phyloP scores from a whole-genome alignment of 805 yeast species.

The Huiozyma naganishii region DNA sequence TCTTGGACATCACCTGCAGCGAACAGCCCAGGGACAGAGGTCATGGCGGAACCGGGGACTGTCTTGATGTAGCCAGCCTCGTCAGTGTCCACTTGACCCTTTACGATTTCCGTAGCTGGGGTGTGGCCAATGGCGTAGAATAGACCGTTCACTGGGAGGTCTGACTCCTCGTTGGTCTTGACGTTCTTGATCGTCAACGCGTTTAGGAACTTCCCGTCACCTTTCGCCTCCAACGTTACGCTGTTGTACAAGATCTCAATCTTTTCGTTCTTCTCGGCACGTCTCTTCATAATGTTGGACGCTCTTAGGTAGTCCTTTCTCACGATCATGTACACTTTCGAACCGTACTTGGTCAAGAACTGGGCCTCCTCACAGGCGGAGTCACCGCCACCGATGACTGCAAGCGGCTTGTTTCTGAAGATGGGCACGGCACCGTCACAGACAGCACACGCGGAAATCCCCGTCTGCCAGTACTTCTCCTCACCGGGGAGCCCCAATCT shows the following conservation, averaged over 20 bases:
- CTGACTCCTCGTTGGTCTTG: constrained; percentile 56
- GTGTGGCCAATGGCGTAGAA: constrained; percentile 97
- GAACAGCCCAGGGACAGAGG: constrained; percentile 82
- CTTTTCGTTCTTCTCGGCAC: constrained; percentile 75
- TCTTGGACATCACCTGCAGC: constrained; percentile 99
- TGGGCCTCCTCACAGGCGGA: constrained; percentile 99
- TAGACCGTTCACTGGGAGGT: constrained; percentile 75
- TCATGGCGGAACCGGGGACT: constrained; percentile 76
- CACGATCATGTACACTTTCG: constrained; percentile 86
- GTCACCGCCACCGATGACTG: constrained; percentile 98
- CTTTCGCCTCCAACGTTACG: constrained; percentile 79
- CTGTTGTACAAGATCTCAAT: constrained; percentile 85
- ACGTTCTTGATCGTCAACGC: constrained; percentile 57
- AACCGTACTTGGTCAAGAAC: constrained; percentile 93
- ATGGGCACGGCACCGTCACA: constrained; percentile 99
- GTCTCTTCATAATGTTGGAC: constrained; percentile 91
- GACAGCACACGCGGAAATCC: constrained; percentile 98
- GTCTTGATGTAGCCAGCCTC: constrained; percentile 84
- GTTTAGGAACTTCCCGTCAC: constrained; percentile 77
- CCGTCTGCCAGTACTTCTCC: constrained; percentile 97
- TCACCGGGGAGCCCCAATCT: constrained; percentile 93
- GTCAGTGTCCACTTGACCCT: constrained; percentile 71
- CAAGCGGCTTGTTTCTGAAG: constrained; percentile 94
- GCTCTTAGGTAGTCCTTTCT: constrained; percentile 95
- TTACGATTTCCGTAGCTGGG: constrained; percentile 83